A percentile compares a stretch with the other conserved stretches of the same genome.
phyloP scores from a whole-genome alignment of 2,329 filamentous ascomycete species.

The Cladosporium colombiae region DNA sequence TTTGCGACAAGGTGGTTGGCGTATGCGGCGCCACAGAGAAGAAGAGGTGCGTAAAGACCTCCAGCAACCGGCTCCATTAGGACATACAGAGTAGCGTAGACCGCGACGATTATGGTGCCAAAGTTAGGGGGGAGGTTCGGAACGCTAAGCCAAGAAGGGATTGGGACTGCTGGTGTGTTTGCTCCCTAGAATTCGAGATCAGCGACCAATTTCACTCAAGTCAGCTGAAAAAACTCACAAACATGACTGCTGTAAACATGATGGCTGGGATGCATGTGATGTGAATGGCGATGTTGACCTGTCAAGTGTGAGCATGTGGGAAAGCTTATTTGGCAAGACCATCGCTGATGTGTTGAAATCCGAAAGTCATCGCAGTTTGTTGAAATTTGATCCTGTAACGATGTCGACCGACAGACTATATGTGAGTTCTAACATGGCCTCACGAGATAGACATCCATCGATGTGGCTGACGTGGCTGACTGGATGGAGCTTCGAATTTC shows the following conservation, averaged over 20 bases:
- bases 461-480: neutral
- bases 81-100: slow-evolving; percentile 80
- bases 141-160: slow-evolving; percentile 56
- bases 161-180: slow-evolving; percentile 55
- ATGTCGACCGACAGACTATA: neutral
- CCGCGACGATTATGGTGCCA: slow-evolving; percentile 57
- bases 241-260: slow-evolving; percentile 67
- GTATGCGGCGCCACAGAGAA: slow-evolving; percentile 72
- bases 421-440: neutral
- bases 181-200: slow-evolving; percentile 50
- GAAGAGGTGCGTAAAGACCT: slow-evolving; percentile 70
- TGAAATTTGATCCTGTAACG: neutral
- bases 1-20: slow-evolving; percentile 72
- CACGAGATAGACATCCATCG: neutral
- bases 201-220: neutral
- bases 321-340: slow-evolving; percentile 5
- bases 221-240: slow-evolving; percentile 56
- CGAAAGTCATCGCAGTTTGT: neutral
- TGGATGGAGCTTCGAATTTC: neutral
- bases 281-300: slow-evolving; percentile 78
- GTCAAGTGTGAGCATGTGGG: slow-evolving; percentile 14
- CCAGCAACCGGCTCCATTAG: slow-evolving; percentile 94
- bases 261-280: slow-evolving; percentile 78
- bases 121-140: slow-evolving; percentile 61
- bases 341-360: slow-evolving; percentile 20